Base-by-base conservation (phyloP, 228 moss, liverwort and hornwort species). In the Sphagnum magellanicum region DNA sequence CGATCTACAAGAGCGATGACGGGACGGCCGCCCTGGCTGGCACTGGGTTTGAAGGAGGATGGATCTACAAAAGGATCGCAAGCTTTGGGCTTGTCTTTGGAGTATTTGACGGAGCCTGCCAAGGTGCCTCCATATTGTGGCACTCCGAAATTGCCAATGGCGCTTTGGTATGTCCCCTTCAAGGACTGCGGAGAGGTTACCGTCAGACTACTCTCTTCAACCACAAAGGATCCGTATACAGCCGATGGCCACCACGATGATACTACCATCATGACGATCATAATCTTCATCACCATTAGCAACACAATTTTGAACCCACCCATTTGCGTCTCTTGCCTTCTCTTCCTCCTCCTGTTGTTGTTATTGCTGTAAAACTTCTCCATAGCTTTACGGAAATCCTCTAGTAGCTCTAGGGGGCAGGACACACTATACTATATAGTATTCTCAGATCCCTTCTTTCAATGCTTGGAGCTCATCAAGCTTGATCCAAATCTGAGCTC, bases 101-200 rank as follows among this genome's bases (percentile, higher is more conserved):
- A 81, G n/a, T 84, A 79, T 68, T 63, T 69, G 0, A 92, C 69
- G 8, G 80, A 65, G 17, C 95, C 95, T 0, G 84, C 67, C 49
- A 95, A 62, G 15, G 93, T 93, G 71, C 97, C 97, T 12, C 89
- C 97, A 62, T 93, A 97, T 47, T 81, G 84, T 55, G 97, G 97
- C 59, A 93, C 78, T 4, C 97, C 97, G 17, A 97, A 97, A 76
- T 85, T 97, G n/a, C 97, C 89, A 72, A 93, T 88, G 15, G 97
- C 88, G 61, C 83, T 81, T 65, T 83, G 81, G 65, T 91, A 85
- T 6, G 71, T 78, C 10, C 91, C 93, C 61, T 72, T 77, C 61
- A 89, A 58, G 17, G 59, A 65, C 0, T 80, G 74, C 59, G 97
- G 97, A 1, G 85, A 79, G 48, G 88, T 53, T 63, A 97, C 89